Base-by-base conservation (phyloP, 768 basidiomycete species). In the Pisolithus sp. region DNA sequence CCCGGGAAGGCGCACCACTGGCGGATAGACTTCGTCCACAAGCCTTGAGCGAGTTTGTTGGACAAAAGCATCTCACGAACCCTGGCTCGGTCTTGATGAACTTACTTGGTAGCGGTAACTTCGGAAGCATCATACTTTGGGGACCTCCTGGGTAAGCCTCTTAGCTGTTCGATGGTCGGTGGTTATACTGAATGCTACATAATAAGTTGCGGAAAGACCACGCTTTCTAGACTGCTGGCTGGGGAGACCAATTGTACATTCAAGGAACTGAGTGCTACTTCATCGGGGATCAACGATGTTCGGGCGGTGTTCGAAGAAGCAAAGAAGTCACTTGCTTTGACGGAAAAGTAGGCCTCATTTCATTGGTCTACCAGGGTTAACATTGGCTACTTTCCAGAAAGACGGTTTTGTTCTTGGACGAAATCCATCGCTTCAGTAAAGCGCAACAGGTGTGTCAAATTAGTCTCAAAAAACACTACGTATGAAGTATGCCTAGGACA, bases 351-450 rank as follows among this genome's bases (percentile, higher is more conserved):
- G 39, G 71, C 2, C 4, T 9, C 40, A 52, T 13, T 23, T 31
- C 38, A 28, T 28, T 5, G n/a, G 37, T 12, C 51, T 13, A 17
- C 20, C 21, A 23, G 34, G 13, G 23, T 21, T 26, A 5, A 7
- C 51, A 9, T 42, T 63, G 23, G 46, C 60, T 38, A 34, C 49
- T 15, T 34, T 15, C 23, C 30, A 89, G 86, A 59, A 76, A 77
- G 56, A 93, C 89, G 0, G 70, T 89, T 24, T 61, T 93, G 13
- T 93, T 92, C 66, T 66, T 92, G 50, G 91, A 93, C 59, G 90
- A 93, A 66, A 82, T 93, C 13, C 90, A 91, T 68, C 80, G 87
- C 0, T 89, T 87, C 61, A 86, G 80, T 62, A 84, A 80, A 58
- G 70, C 78, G 7, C 83, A 86, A 54, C 86, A 89, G 67, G 84